Evolutionary conservation across 371 early-diverging fungal genomes (phyloP).

Genomic region (Apophysomyces trapeziformis): DNA sequence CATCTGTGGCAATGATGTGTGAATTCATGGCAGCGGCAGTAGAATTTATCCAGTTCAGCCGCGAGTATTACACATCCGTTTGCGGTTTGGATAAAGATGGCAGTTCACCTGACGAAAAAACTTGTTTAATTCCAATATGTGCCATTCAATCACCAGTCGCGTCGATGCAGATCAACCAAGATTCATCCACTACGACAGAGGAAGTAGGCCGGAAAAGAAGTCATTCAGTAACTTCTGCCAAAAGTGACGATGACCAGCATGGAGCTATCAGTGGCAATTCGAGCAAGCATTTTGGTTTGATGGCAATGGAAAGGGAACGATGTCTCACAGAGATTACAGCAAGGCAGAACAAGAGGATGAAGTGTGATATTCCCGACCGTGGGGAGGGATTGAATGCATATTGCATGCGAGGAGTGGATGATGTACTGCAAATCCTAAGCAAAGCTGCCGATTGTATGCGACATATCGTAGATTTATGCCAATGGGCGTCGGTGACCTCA

Average conservation of each 20-base stretch:
- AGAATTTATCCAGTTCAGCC: slow-evolving; percentile 48
- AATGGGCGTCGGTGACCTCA: slow-evolving; percentile 36
- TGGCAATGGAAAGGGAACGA: neutral
- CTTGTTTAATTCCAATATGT: slow-evolving; percentile 51
- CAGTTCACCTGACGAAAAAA: slow-evolving; percentile 29
- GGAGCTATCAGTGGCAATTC: neutral
- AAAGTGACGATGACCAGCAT: neutral
- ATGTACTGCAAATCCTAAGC: slow-evolving; percentile 44
- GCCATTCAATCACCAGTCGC: slow-evolving; percentile 35
- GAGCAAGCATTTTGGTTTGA: neutral
- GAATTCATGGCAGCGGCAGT: slow-evolving; percentile 43
- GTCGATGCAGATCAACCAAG: neutral
- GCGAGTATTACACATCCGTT: slow-evolving; percentile 45
- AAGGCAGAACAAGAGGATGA: slow-evolving; percentile 18
- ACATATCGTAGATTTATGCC: slow-evolving; percentile 46
- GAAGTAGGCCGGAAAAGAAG: neutral
- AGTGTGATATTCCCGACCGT: slow-evolving; percentile 25
- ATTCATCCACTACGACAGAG: neutral
- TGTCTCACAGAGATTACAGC: neutral
- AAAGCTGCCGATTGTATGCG: slow-evolving; percentile 48
- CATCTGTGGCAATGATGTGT: slow-evolving; percentile 43
- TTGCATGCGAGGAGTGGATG: slow-evolving; percentile 48
- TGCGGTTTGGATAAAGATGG: slow-evolving; percentile 34
- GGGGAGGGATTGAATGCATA: slow-evolving; percentile 39
- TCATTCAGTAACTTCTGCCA: neutral